Conservation (phyloP, 2,329 filamentous ascomycete species). For the Microdochium bolleyi region DNA sequence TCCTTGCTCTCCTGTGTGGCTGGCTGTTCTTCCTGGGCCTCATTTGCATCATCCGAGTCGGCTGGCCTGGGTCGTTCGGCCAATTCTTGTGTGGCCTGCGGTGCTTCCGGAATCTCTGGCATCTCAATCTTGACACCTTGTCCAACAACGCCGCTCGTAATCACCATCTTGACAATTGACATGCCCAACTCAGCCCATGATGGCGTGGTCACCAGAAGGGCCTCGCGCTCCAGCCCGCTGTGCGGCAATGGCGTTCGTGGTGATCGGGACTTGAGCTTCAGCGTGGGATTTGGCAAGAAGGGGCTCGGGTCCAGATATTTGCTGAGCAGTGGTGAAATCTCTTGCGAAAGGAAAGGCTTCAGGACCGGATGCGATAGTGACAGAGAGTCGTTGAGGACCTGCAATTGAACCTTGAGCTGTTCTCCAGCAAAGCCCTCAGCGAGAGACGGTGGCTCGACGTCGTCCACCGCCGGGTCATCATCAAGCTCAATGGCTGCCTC, state of each 20-base stretch:
- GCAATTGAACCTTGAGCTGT: constrained; percentile 48
- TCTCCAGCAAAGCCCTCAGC: constrained; percentile 57
- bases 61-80: constrained; percentile 12
- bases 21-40: constrained; percentile 5
- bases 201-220: constrained; percentile 5
- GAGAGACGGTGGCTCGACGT: constrained; percentile 54
- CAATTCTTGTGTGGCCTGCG: constrained; percentile 13
- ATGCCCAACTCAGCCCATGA: constrained; percentile 36
- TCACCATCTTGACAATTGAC: constrained; percentile 26
- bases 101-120: constrained; percentile 23
- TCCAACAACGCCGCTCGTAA: constrained; percentile 24
- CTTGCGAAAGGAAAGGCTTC: constrained; percentile 44
- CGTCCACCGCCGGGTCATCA: constrained; percentile 54
- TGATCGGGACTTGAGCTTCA: constrained; percentile 7
- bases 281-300: constrained; percentile 47
- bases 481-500: constrained; percentile 61
- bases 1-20: constrained; percentile 3
- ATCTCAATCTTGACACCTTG: constrained; percentile 25
- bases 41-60: constrained; percentile 1
- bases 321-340: constrained; percentile 41
- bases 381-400: constrained; percentile 45
- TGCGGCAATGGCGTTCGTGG: constrained; percentile 4
- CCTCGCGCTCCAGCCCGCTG: constrained; percentile 5
- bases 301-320: constrained; percentile 54
- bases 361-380: constrained; percentile 54